Evolutionary conservation across 2,329 filamentous ascomycete genomes (phyloP), one percentile per base, ranked within the genome.

Genomic region (Pseudogymnoascus sp.): DNA sequence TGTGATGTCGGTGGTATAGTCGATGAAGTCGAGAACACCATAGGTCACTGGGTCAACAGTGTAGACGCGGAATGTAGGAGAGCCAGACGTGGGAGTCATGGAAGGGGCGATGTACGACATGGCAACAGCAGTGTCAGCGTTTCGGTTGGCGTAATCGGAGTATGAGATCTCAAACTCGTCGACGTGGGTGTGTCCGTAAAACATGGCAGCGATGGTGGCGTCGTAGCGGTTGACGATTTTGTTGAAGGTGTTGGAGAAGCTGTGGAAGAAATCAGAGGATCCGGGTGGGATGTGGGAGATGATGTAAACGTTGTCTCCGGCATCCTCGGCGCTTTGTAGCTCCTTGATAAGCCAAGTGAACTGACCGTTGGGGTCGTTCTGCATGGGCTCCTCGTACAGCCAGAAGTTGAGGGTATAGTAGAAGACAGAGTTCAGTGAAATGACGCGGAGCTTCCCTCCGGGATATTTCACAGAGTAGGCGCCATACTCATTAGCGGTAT

Each of bases 361-460:
- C 61, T 65, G 73, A 3, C 69, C 67, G 63, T 71, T 68, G 4
- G 75, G 77, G 64, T 78, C 77, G 11, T 64, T 67, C 31, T 74
- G 69, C 70, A 77, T 77, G 3, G 74, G 72, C 3, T 70, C 67
- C 31, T 73, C 69, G 64, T 75, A 78, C 42, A 74, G 64, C 68
- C 73, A 76, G 66, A 75, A 77, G 66, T 79, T 78, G 61, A 72
- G 69, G 18, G 68, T 75, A 67, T 78, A 78, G 66, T 75, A 78
- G 63, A 77, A 72, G 63, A 76, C 75, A 46, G 73, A 77, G 69
- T 79, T 78, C 64, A 78, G 70, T 4, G 76, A 77, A 63, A 79
- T 78, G 46, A 79, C 71, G 16, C 74, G 72, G 5, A 78, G 70
- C 21, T 74, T 72, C 37, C 66, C 70, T 37, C 65, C 62, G 5